Conservation (phyloP, 345 rosid genomes). For the Heritiera littoralis region DNA sequence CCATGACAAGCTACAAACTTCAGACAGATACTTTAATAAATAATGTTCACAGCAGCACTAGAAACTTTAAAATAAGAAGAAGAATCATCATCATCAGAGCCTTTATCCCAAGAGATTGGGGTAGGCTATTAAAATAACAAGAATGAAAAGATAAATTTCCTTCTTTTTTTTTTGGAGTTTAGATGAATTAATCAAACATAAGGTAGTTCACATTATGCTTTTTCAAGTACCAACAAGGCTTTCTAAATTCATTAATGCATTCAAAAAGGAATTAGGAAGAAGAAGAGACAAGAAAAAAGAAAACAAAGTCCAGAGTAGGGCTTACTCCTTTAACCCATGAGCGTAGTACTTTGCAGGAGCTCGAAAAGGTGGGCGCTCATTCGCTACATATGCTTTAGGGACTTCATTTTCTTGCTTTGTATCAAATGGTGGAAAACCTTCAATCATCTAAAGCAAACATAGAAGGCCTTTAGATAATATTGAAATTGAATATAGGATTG, state of each 20-base stretch:
- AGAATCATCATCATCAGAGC: no score
- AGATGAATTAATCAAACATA: not conserved
- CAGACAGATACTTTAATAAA: not conserved
- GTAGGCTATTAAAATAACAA: not conserved
- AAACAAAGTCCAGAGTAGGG: slow-evolving; percentile 8
- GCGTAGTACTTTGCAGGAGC: slow-evolving; percentile 60
- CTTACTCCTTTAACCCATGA: slow-evolving; percentile 66
- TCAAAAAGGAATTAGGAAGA: not conserved
- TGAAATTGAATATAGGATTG: no score
- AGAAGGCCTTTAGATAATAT: no score
- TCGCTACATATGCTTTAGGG: slow-evolving; percentile 63
- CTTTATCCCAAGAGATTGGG: no score
- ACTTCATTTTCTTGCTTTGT: slow-evolving; percentile 62
- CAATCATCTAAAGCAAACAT: slow-evolving; percentile 60
- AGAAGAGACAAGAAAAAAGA: no score
- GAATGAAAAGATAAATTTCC: not conserved
- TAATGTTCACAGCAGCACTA: not conserved
- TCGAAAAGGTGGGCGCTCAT: slow-evolving; percentile 77
- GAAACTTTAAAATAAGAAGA: not conserved
- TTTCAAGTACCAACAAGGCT: not conserved
- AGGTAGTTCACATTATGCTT: not conserved
- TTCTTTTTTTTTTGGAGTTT: not conserved
- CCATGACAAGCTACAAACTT: not conserved
- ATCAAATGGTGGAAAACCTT: slow-evolving; percentile 73
- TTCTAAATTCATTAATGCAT: not conserved